Conservation (phyloP, 768 basidiomycete species). For the Xerocomus brunneocitrinus region DNA sequence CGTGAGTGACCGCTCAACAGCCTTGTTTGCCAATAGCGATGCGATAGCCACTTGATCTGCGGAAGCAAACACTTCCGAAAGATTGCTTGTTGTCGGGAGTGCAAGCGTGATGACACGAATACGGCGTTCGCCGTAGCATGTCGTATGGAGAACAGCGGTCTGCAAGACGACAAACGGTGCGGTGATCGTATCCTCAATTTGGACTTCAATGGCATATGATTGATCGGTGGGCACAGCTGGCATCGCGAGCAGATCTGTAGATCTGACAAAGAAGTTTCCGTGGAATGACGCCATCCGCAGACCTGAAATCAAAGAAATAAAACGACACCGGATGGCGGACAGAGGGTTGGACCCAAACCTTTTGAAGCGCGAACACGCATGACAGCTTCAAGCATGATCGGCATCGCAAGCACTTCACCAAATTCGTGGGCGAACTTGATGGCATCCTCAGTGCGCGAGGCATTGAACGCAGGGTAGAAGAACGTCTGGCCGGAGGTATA, state of each 20-base stretch:
- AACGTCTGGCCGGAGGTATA: constrained; percentile 98
- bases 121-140: constrained; percentile 87
- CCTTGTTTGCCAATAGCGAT: constrained; percentile 86
- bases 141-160: constrained; percentile 91
- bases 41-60: constrained; percentile 86
- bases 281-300: constrained; percentile 97
- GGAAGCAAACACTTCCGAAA: constrained; percentile 87
- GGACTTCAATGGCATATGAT: constrained; percentile 92
- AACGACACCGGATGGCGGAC: not conserved
- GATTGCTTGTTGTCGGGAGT: constrained; percentile 79
- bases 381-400: constrained; percentile 94
- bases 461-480: constrained; percentile 98
- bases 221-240: constrained; percentile 96
- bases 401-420: constrained; percentile 86
- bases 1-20: constrained; percentile 81
- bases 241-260: constrained; percentile 93
- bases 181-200: constrained; percentile 91
- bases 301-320: constrained; percentile 39
- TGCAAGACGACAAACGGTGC: constrained; percentile 91
- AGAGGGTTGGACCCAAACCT: constrained; percentile 43
- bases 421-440: constrained; percentile 98
- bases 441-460: constrained; percentile 89
- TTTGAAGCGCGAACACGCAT: constrained; percentile 98
- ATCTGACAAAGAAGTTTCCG: constrained; percentile 97
- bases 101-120: constrained; percentile 89